Evolutionary conservation across 1,139 yeast genomes (phyloP), one percentile per base, ranked within the genome.

Genomic region (Maudiozyma humilis): DNA sequence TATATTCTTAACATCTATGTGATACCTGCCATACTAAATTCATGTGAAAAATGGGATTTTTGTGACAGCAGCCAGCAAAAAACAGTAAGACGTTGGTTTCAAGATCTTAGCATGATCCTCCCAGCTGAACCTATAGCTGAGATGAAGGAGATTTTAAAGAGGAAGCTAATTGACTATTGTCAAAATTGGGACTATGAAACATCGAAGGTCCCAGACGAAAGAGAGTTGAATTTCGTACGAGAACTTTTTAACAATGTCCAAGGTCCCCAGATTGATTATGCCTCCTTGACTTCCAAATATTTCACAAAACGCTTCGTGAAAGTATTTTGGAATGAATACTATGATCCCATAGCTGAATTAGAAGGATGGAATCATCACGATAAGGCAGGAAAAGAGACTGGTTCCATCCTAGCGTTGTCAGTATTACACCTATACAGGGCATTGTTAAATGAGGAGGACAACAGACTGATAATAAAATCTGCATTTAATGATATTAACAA

Each of bases 161-260:
- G 41, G 2, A 68, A 67, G 40, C 68, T 72, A 42, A 50, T 49
- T 1, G 40, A 51, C 0, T 51, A 64, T n/a, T 49, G 70, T 33
- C 47, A 55, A 1, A 46, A 44, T 5, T 72, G 75, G 75, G 52
- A 60, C 36, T 58, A 63, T 15, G 46, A 59, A 12, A 52, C 51
- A 10, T 56, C 56, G 0, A 49, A 16, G 10, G 5, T 25, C 4
- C n/a, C 38, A 3, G 20, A 25, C 32, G 19, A 17, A 3, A 5
- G 17, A 13, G 37, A 34, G n/a, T 19, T 38, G 5, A 31, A n/a
- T 8, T 33, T 34, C 15, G 20, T 35, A 12, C 14, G 17, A 5
- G 44, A 45, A 19, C n/a, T 51, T 5, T 53, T 65, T 7, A 68
- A 75, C 62, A 61, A 57, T 36, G 71, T 69, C 42, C 52, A 70